Conservation (phyloP, 1,284 basidiomycete genomes). For the Cystobasidium slooffiae region DNA sequence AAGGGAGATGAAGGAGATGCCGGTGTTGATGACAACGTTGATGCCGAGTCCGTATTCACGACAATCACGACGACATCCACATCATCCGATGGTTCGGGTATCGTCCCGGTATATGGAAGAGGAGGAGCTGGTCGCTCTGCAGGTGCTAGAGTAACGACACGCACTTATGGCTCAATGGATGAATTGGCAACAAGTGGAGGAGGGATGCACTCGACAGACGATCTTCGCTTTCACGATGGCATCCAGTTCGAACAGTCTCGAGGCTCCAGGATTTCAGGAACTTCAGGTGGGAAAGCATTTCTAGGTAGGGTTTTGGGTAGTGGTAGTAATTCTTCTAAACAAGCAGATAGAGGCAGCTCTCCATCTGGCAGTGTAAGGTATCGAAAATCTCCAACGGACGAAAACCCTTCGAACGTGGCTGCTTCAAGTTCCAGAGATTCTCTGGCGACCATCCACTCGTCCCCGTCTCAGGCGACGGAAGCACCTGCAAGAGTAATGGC, state of each 20-base stretch:
- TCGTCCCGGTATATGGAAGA: slow-evolving; percentile 18
- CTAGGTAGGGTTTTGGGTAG: background rate
- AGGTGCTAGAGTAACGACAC: slow-evolving; percentile 10
- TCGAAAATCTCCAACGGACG: background rate
- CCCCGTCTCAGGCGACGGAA: background rate
- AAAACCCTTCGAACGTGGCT: background rate
- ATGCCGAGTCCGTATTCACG: slow-evolving; percentile 21
- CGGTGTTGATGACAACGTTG: background rate
- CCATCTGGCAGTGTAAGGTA: background rate
- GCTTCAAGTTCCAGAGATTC: background rate
- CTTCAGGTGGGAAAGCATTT: slow-evolving; percentile 28
- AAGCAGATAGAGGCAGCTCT: background rate
- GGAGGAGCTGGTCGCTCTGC: slow-evolving; percentile 30
- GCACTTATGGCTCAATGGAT: background rate
- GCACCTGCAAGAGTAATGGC: background rate
- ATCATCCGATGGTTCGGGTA: slow-evolving; percentile 8
- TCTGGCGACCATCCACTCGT: background rate
- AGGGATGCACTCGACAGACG: background rate
- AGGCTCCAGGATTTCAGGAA: background rate
- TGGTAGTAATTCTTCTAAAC: background rate
- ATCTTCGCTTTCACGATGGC: background rate
- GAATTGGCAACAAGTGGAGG: background rate
- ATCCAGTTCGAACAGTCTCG: background rate
- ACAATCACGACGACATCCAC: slow-evolving; percentile 20
- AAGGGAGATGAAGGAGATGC: background rate